A percentile compares a stretch with the other conserved stretches of the same genome.
Conservation (phyloP, 345 rosid species). For the Pistacia integerrima region DNA sequence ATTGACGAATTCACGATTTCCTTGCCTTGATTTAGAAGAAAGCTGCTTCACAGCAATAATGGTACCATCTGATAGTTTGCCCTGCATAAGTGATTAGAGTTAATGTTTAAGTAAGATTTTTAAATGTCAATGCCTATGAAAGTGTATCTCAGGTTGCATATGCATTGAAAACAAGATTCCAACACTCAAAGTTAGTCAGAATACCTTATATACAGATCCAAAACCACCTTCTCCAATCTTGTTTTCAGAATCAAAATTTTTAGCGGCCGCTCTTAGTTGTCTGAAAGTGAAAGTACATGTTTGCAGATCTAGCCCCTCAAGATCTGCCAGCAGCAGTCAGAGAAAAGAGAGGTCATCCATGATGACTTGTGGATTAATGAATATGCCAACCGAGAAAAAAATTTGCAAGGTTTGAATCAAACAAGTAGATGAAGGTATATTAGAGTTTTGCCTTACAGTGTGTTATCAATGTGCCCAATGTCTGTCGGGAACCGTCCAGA, state of each 20-base stretch:
- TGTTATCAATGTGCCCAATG: too few species aligned
- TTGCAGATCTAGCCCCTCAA: constrained; percentile 36
- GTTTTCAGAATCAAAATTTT: constrained; percentile 37
- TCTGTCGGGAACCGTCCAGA: too few species aligned
- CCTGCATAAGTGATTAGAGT: constrained; percentile 23
- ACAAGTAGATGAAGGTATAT: too few species aligned
- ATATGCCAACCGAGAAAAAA: neutral
- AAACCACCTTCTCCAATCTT: constrained; percentile 59
- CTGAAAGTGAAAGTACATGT: constrained; percentile 38
- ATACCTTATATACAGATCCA: constrained; percentile 51
- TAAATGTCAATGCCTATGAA: too few species aligned
- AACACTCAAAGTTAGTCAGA: neutral
- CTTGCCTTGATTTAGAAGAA: constrained; percentile 71
- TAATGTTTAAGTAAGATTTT: too few species aligned
- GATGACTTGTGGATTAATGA: neutral
- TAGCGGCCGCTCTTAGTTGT: constrained; percentile 47
- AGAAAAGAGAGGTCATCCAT: neutral
- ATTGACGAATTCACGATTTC: constrained; percentile 68
- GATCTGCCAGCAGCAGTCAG: neutral
- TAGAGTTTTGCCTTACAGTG: too few species aligned
- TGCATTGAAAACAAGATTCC: neutral
- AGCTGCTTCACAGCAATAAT: constrained; percentile 72
- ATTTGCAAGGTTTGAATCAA: neutral
- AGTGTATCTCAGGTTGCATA: neutral
- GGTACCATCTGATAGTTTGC: constrained; percentile 54